Evolutionary conservation across 1,284 basidiomycete species (phyloP).

Genomic region (Neolentinus lepideus): DNA sequence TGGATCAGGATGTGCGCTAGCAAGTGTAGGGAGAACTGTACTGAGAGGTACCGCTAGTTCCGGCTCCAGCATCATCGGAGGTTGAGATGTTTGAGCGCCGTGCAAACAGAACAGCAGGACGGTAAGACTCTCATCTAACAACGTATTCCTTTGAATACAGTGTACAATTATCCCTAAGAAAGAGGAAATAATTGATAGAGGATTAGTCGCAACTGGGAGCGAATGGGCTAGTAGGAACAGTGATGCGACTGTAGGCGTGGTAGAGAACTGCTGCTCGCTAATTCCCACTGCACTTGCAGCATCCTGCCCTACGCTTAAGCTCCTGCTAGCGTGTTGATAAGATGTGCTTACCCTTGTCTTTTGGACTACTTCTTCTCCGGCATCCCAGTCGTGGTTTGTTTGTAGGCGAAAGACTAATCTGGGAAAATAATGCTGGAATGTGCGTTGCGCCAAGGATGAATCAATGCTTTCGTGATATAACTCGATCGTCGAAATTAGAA

Average conservation of each 20-base stretch:
- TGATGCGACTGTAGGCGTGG: slow-evolving; percentile 21
- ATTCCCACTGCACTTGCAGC: slow-evolving; percentile 15
- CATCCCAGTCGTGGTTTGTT: not conserved
- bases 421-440: slow-evolving; percentile 1
- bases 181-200: slow-evolving; percentile 21
- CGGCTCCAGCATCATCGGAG: slow-evolving; percentile 25
- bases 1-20: slow-evolving; percentile 54
- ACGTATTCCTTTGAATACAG: slow-evolving; percentile 42
- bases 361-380: not conserved
- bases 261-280: slow-evolving; percentile 4
- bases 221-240: slow-evolving; percentile 45
- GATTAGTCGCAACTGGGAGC: slow-evolving; percentile 15
- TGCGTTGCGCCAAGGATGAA: not conserved
- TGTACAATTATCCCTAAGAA: slow-evolving; percentile 39
- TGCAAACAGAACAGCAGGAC: slow-evolving; percentile 41
- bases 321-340: not conserved
- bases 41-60: slow-evolving; percentile 42
- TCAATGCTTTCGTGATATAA: not conserved
- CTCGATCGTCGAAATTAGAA: not conserved
- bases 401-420: not conserved
- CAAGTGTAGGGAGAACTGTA: slow-evolving; percentile 42
- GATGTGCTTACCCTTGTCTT: not conserved
- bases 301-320: slow-evolving; percentile 10
- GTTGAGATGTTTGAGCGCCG: slow-evolving; percentile 10
- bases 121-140: slow-evolving; percentile 50